These are phyloP conservation scores for Candida qinlingensis DNA, from an alignment of 805 yeast species.

Conservation along the genomic window DNA sequence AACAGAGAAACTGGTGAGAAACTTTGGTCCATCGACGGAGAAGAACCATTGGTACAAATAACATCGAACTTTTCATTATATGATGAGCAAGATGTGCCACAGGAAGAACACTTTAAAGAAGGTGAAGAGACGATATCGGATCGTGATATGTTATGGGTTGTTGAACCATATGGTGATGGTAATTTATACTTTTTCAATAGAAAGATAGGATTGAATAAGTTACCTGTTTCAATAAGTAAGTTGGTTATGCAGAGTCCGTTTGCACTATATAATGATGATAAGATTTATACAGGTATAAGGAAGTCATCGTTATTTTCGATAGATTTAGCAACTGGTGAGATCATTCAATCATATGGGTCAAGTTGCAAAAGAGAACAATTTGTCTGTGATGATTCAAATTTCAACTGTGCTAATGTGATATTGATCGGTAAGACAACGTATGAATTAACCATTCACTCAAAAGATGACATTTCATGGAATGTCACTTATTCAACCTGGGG, in stretches of 20 bases:
- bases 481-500: conserved; percentile 88
- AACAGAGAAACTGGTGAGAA: conserved; percentile 69
- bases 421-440: conserved; percentile 69
- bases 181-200: conserved; percentile 74
- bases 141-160: conserved; percentile 63
- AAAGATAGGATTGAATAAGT: conserved; percentile 65
- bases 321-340: conserved; percentile 68
- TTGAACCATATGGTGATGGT: conserved; percentile 88
- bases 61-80: conserved; percentile 18
- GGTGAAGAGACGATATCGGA: conserved; percentile 9
- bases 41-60: conserved; percentile 53
- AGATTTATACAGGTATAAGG: conserved; percentile 82
- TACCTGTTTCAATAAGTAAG: conserved; percentile 76
- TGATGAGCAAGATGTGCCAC: conserved; percentile 1
- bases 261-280: conserved; percentile 63
- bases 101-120: not conserved
- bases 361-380: conserved; percentile 7
- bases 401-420: conserved; percentile 34
- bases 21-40: conserved; percentile 70
- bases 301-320: conserved; percentile 71
- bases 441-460: conserved; percentile 72
- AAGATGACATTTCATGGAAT: conserved; percentile 70
- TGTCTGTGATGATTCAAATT: conserved; percentile 5
- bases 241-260: conserved; percentile 83
- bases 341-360: conserved; percentile 65